Conservation (phyloP, 2,329 filamentous ascomycete species). For the Raffaelea deltoideospora region DNA sequence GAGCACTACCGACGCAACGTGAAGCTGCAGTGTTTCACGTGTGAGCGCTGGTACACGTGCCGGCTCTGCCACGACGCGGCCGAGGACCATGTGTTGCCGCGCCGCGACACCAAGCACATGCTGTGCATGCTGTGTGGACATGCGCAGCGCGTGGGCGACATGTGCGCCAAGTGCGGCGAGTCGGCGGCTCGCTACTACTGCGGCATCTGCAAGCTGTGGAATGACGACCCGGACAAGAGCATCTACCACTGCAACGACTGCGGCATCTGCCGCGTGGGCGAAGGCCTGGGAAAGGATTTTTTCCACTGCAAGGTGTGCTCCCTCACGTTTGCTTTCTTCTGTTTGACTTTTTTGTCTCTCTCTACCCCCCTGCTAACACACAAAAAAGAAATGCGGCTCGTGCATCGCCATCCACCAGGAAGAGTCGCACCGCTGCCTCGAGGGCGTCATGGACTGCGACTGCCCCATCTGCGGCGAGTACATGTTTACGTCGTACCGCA, state of each 20-base stretch:
- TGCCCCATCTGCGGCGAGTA: constrained; percentile 96
- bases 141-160: constrained; percentile 66
- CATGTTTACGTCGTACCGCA: constrained; percentile 79
- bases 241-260: constrained; percentile 97
- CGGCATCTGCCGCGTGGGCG: constrained; percentile 82
- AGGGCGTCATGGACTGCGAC: constrained; percentile 84
- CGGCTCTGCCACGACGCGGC: constrained; percentile 81
- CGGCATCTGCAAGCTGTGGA: constrained; percentile 90
- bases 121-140: constrained; percentile 90
- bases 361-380: background rate
- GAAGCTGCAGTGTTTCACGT: constrained; percentile 85
- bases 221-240: constrained; percentile 75
- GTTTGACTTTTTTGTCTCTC: background rate
- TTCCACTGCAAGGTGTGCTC: constrained; percentile 83
- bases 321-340: constrained; percentile 1
- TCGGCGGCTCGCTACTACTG: constrained; percentile 84
- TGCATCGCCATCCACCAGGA: constrained; percentile 85
- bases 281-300: constrained; percentile 89
- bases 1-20: constrained; percentile 91
- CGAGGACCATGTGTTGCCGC: constrained; percentile 65
- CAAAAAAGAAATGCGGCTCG: constrained; percentile 63
- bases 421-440: constrained; percentile 80
- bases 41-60: constrained; percentile 86
- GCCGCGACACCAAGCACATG: constrained; percentile 84
- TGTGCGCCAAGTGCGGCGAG: constrained; percentile 62